These are phyloP conservation scores for Syzygium jambos DNA, from an alignment of 345 rosid species.

Conservation along the genomic window DNA sequence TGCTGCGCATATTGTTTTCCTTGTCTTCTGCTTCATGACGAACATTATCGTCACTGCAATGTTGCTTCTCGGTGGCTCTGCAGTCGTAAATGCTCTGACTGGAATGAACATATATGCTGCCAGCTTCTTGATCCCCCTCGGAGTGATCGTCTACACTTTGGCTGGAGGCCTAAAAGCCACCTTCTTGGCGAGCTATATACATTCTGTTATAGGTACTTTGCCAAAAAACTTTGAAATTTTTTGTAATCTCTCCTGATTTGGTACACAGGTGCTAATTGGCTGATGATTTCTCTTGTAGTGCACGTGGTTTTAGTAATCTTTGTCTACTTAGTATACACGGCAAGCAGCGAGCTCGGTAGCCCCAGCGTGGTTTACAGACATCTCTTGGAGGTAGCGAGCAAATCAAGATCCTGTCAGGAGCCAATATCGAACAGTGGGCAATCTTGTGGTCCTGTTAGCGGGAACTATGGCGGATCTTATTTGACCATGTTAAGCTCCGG, in stretches of 20 bases:
- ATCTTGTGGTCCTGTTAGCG: slow-evolving; percentile 79
- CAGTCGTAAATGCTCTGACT: slow-evolving; percentile 90
- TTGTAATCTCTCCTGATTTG: not conserved
- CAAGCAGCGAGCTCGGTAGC: slow-evolving; percentile 76
- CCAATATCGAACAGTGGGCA: slow-evolving; percentile 65
- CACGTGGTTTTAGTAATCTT: slow-evolving; percentile 78
- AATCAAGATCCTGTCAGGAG: slow-evolving; percentile 56
- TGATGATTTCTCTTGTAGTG: slow-evolving; percentile 30
- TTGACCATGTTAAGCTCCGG: slow-evolving; percentile 90
- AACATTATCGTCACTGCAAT: slow-evolving; percentile 81
- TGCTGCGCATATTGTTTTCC: slow-evolving; percentile 75
- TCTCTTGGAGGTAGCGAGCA: slow-evolving; percentile 49
- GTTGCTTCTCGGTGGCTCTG: slow-evolving; percentile 91
- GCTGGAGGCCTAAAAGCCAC: slow-evolving; percentile 97
- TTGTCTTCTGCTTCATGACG: slow-evolving; percentile 71
- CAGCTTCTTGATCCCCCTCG: slow-evolving; percentile 92
- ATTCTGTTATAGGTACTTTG: slow-evolving; percentile 66
- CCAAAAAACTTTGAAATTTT: not conserved
- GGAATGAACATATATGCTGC: slow-evolving; percentile 86
- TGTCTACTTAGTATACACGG: slow-evolving; percentile 75
- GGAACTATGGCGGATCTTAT: slow-evolving; percentile 70
- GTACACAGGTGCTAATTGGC: not conserved
- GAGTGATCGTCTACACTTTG: slow-evolving; percentile 75
- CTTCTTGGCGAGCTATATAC: slow-evolving; percentile 89
- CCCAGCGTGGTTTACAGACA: slow-evolving; percentile 48